These are phyloP conservation scores for Prunus mongolica DNA, from an alignment of 306 rosid genomes.

Conservation along the genomic window DNA sequence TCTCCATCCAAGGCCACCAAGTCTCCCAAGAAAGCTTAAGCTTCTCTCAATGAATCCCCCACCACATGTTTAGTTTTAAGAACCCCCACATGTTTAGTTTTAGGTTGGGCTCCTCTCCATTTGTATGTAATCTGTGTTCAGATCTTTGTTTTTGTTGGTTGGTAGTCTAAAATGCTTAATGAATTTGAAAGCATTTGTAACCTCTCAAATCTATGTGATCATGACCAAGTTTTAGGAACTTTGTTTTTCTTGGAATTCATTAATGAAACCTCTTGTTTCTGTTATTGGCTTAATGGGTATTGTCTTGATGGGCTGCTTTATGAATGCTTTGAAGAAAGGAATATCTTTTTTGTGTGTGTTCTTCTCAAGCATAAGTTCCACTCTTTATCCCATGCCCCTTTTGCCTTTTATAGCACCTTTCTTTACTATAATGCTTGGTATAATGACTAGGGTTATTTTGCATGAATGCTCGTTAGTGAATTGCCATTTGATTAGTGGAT, in stretches of 20 bases:
- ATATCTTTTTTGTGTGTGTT: neutral
- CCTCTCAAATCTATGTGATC: neutral
- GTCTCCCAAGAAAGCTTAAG: conserved; percentile 67
- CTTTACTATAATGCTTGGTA: neutral
- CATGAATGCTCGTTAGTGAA: neutral
- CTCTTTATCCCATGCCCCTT: neutral
- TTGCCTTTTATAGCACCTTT: neutral
- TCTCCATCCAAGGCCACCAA: conserved; percentile 65
- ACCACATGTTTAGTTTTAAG: neutral
- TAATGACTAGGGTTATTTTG: neutral
- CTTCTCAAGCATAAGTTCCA: neutral
- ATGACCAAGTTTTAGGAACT: neutral
- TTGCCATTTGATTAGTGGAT: no score
- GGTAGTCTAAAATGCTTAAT: neutral
- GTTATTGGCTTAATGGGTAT: neutral
- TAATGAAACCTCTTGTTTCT: conserved; percentile 28
- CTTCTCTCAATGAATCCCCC: neutral
- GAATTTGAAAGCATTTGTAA: conserved; percentile 1
- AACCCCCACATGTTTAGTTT: neutral
- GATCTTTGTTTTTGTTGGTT: conserved; percentile 8
- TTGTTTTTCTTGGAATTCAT: neutral
- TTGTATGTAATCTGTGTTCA: conserved; percentile 36
- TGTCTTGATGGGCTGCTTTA: neutral
- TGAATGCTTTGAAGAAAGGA: neutral
- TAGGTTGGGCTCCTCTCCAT: neutral